Percentiles rank a stretch among this genome's conserved stretches.
Conservation (phyloP, 805 yeast species). For the Candida wancherniae region DNA sequence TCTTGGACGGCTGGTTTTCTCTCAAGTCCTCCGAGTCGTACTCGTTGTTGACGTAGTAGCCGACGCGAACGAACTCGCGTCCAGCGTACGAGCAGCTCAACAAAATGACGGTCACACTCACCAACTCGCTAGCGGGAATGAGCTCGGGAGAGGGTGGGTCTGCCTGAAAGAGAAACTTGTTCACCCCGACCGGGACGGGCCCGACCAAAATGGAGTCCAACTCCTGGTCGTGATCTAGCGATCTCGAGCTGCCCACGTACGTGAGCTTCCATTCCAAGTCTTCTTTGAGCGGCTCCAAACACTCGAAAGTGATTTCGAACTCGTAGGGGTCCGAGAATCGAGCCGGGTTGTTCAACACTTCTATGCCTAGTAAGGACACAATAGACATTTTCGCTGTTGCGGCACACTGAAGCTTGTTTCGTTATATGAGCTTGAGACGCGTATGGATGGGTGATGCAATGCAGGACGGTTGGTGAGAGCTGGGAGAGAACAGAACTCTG, state of each 20-base stretch:
- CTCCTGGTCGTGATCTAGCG: constrained; percentile 95
- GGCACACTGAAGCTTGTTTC: too few relatives aligned
- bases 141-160: constrained; percentile 96
- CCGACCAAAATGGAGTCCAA: constrained; percentile 95
- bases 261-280: constrained; percentile 97
- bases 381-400: constrained; percentile 90
- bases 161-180: constrained; percentile 86
- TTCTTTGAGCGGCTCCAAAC: constrained; percentile 84
- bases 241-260: constrained; percentile 92
- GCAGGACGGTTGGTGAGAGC: too few relatives aligned
- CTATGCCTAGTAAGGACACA: constrained; percentile 85
- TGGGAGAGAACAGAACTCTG: too few relatives aligned
- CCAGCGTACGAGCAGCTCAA: constrained; percentile 91
- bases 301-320: constrained; percentile 95
- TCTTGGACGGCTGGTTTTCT: constrained; percentile 90
- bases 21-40: constrained; percentile 90
- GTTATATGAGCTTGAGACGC: too few relatives aligned
- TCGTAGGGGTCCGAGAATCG: constrained; percentile 89
- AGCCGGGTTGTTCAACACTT: constrained; percentile 92
- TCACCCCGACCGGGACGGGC: constrained; percentile 96
- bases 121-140: constrained; percentile 93
- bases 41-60: constrained; percentile 96
- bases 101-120: constrained; percentile 89
- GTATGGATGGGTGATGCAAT: too few relatives aligned
- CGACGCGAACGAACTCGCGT: constrained; percentile 93